Evolutionary conservation across 371 early-diverging fungal genomes (phyloP), one percentile per base, ranked within the genome.

Genomic region (Chytridiales sp.): DNA sequence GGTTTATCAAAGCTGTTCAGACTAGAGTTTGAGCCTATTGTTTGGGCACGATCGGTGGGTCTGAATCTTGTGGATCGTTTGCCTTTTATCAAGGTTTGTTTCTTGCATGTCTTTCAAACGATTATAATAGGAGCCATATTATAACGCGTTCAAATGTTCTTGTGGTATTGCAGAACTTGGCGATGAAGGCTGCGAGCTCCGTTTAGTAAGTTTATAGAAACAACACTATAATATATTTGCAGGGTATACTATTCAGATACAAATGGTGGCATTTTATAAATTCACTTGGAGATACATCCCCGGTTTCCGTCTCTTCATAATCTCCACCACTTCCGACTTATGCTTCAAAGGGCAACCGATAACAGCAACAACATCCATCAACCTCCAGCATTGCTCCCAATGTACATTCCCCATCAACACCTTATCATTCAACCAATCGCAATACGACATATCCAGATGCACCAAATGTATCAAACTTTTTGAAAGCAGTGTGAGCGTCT

Each of bases 1-100:
- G 86, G 85, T 56, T 53, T 94, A 30, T 87, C 88, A 59, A 79
- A 83, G 29, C 59, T 93, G 50, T 96, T 92, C 72, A 72, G 84
- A 11, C 84, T 86, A 0, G 87, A 85, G 32, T 68, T 70, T 36
- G 76, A 69, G 4, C 84, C 84, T 0, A 64, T 88, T 6, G 83
- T 83, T 4, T 81, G 81, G 80, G 72, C 82, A 15, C 81, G 93
- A 24, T 85, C 87, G 0, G 59, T 86, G 24, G 90, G 87, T 1
- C 59, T 91, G 52, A 79, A 86, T 39, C 73, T 84, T 0, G 78
- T 88, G 13, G 79, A 92, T 59, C 61, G 67, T 34, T 43, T 83
- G 50, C 83, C 81, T 2, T 70, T 72, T 17, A 66, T 84, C 48
- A 91, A 91, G 82, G 62, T 61, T 34, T 34, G 52, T 52, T 4